These are phyloP conservation scores for Phytophthora litchii DNA, from an alignment of 352 stramenopile genomes.

Conservation along the genomic window DNA sequence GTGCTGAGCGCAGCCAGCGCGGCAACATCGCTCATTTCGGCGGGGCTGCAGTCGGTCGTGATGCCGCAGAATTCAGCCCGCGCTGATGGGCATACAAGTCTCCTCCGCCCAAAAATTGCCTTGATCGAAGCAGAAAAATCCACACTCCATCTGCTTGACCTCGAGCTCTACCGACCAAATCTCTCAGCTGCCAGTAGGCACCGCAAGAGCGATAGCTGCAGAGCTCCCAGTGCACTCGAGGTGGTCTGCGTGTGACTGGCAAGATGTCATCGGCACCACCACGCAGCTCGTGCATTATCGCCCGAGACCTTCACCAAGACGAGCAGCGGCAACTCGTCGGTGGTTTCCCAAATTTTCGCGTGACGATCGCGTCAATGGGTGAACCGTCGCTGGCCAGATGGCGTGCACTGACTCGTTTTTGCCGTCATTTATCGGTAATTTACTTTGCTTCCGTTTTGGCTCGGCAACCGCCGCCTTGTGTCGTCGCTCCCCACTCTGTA, in stretches of 20 bases:
- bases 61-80: conserved; percentile 12
- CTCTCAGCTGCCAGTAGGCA: conserved; percentile 2
- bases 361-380: conserved; percentile 34
- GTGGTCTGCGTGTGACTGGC: conserved; percentile 4
- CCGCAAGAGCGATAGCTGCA: background rate
- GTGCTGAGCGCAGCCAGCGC: conserved; percentile 26
- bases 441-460: conserved; percentile 23
- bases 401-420: conserved; percentile 34
- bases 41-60: conserved; percentile 5
- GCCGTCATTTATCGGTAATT: conserved; percentile 37
- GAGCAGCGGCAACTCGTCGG: conserved; percentile 6
- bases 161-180: conserved; percentile 1
- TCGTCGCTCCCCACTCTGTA: conserved; percentile 34
- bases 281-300: background rate
- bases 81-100: conserved; percentile 9
- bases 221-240: background rate
- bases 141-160: conserved; percentile 25
- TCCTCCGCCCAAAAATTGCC: conserved; percentile 15
- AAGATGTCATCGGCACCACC: conserved; percentile 7
- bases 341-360: conserved; percentile 33
- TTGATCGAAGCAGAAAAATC: conserved; percentile 29
- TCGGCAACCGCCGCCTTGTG: conserved; percentile 16
- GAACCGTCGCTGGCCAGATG: conserved; percentile 30
- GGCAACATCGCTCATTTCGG: conserved; percentile 13
- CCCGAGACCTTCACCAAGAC: conserved; percentile 30